Percentiles rank a stretch among this genome's conserved stretches.
Evolutionary conservation across 2,329 filamentous ascomycete genomes (phyloP).

Genomic region (Dothideomycetes sp.): DNA sequence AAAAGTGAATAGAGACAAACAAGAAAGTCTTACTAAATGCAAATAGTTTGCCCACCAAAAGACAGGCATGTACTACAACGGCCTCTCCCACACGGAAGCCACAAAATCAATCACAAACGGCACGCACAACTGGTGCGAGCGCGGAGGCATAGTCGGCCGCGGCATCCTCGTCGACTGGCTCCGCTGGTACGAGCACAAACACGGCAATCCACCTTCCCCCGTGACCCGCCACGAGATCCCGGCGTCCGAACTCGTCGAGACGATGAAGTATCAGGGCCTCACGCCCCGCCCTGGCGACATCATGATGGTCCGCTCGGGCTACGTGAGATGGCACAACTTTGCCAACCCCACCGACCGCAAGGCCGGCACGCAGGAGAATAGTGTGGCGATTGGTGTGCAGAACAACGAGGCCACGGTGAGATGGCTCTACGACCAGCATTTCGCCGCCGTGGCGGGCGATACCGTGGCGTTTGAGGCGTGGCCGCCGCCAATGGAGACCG

Average conservation of each 20-base stretch:
- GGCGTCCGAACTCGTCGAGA: slow-evolving; percentile 29
- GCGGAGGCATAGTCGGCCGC: slow-evolving; percentile 42
- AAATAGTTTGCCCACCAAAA: slow-evolving; percentile 28
- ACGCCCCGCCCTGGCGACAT: slow-evolving; percentile 42
- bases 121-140: slow-evolving; percentile 38
- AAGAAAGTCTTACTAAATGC: slow-evolving; percentile 17
- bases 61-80: slow-evolving; percentile 14
- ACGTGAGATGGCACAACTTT: slow-evolving; percentile 17
- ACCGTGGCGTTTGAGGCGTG: slow-evolving; percentile 38
- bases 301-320: slow-evolving; percentile 45
- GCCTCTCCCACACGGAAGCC: slow-evolving; percentile 14
- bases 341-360: background rate
- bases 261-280: slow-evolving; percentile 27
- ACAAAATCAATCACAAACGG: slow-evolving; percentile 10
- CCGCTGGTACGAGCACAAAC: slow-evolving; percentile 36
- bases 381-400: slow-evolving; percentile 22
- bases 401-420: slow-evolving; percentile 36
- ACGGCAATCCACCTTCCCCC: slow-evolving; percentile 40
- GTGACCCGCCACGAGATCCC: slow-evolving; percentile 44
- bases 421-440: slow-evolving; percentile 49
- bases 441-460: slow-evolving; percentile 47
- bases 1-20: no score
- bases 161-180: slow-evolving; percentile 48
- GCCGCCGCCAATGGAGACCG: slow-evolving; percentile 26
- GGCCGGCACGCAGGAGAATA: background rate